Percentiles rank a stretch among this genome's conserved stretches.
These are phyloP conservation scores for Skeletonema costatum DNA, from an alignment of 108 stramenopile species.

Conservation along the genomic window DNA sequence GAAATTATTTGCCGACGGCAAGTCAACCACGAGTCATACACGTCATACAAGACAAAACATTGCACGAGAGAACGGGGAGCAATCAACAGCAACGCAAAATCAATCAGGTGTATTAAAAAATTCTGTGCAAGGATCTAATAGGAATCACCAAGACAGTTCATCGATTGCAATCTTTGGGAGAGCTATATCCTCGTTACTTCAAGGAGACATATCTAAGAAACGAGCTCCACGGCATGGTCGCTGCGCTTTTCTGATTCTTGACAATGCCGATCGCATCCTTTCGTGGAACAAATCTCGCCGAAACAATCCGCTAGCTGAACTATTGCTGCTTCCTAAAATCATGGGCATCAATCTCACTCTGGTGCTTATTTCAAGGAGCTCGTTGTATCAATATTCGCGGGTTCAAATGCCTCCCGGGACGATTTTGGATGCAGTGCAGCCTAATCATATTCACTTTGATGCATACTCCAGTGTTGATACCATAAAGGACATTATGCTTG, in stretches of 20 bases:
- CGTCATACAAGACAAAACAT: constrained; percentile 15
- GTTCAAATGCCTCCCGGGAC: constrained; percentile 48
- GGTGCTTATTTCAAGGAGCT: constrained; percentile 58
- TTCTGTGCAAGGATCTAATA: not conserved
- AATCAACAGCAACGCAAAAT: constrained; percentile 4
- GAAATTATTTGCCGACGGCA: not conserved
- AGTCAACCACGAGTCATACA: constrained; percentile 4
- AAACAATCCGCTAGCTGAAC: constrained; percentile 53
- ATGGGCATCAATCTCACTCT: constrained; percentile 64
- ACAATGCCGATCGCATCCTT: constrained; percentile 71
- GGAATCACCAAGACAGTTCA: constrained; percentile 11
- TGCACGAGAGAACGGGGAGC: not conserved
- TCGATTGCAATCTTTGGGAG: constrained; percentile 38
- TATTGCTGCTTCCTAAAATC: constrained; percentile 64
- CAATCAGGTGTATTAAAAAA: not conserved
- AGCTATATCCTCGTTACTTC: constrained; percentile 31
- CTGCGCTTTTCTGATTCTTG: constrained; percentile 66
- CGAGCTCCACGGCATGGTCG: constrained; percentile 6
- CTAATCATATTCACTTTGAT: constrained; percentile 58
- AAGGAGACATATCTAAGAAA: constrained; percentile 15
- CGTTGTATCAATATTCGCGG: constrained; percentile 50
- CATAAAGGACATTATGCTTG: constrained; percentile 39
- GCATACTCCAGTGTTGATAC: constrained; percentile 34
- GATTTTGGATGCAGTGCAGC: constrained; percentile 48
- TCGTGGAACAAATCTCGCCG: constrained; percentile 40